phyloP scores from a whole-genome alignment of 345 rosid genomes.

The Populus deltoides region DNA sequence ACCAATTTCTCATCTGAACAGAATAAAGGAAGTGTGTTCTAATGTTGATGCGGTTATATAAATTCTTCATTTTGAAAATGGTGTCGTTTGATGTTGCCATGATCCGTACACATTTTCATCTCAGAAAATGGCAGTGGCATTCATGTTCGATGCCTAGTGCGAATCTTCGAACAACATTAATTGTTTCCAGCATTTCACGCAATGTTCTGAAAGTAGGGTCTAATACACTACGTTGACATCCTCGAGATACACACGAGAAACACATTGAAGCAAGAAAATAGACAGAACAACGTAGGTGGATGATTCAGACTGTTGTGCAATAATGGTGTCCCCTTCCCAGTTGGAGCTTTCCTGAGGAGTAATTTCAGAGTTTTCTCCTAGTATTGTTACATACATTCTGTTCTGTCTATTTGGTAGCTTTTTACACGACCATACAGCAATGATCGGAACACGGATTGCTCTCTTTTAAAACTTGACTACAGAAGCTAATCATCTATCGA shows the following conservation, averaged over 20 bases:
- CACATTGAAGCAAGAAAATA: neutral
- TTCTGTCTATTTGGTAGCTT: too few relatives aligned
- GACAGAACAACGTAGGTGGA: neutral
- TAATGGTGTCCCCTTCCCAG: neutral
- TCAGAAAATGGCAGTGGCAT: neutral
- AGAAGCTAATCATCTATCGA: neutral
- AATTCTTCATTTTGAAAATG: too few relatives aligned
- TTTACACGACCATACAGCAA: too few relatives aligned
- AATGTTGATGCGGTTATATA: neutral
- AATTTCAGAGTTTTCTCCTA: neutral
- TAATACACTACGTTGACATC: neutral
- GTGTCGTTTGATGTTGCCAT: too few relatives aligned
- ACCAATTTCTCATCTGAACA: neutral
- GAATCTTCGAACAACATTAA: too few relatives aligned
- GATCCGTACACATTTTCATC: neutral
- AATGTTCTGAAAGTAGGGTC: neutral
- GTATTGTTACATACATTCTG: neutral
- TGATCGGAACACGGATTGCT: neutral
- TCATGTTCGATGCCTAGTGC: neutral
- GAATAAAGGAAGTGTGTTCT: neutral
- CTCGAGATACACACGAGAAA: neutral
- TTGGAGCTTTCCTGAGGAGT: neutral
- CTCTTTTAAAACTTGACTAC: neutral
- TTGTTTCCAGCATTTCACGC: neutral
- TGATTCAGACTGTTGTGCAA: neutral